Base-by-base conservation (phyloP, 495 filamentous ascomycete genomes). In the Penicillium antarcticum region DNA sequence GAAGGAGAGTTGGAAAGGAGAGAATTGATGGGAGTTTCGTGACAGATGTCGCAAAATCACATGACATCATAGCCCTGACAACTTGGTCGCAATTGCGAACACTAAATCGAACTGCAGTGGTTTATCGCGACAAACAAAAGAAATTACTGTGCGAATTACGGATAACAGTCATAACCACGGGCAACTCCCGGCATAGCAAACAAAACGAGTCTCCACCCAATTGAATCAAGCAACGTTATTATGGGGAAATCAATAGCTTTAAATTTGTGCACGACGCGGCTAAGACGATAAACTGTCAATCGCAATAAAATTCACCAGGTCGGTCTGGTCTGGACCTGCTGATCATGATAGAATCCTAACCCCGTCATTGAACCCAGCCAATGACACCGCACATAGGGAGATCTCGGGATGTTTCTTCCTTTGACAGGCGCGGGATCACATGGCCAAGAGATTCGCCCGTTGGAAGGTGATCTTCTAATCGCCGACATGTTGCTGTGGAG, bases 311-410 rank as follows among this genome's bases (percentile, higher is more conserved):
- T 37, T 24, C 51, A 33, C 35, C 40, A 32, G 4, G n/a, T 17
- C 33, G n/a, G 13, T n/a, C 14, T 33, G 36, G 19, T 63, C 57
- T 57, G 42, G 57, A 29, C 52, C 48, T 39, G 60, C 47, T 63
- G 60, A 63, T 60, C 60, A 31, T 29, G 42, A 48, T 49, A 51
- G 26, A 34, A n/a, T 33, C 13, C 37, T 14, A 18, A 8, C 32
- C 34, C 53, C 42, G 56, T 65, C 42, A 38, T 57, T 18, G 63
- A 58, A 79, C 80, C 51, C 46, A 79, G 80, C 51, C 46, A 53
- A 57, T 52, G 13, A 29, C n/a, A 47, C 6, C 24, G 14, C n/a
- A 16, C 7, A 2, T 3, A 11, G 10, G 16, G 14, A 5, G 17
- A 34, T 17, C 31, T 12, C 5, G n/a, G 14, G n/a, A 10, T 16